Base-by-base conservation (phyloP, 805 yeast species). In the Metschnikowia koreensis region DNA sequence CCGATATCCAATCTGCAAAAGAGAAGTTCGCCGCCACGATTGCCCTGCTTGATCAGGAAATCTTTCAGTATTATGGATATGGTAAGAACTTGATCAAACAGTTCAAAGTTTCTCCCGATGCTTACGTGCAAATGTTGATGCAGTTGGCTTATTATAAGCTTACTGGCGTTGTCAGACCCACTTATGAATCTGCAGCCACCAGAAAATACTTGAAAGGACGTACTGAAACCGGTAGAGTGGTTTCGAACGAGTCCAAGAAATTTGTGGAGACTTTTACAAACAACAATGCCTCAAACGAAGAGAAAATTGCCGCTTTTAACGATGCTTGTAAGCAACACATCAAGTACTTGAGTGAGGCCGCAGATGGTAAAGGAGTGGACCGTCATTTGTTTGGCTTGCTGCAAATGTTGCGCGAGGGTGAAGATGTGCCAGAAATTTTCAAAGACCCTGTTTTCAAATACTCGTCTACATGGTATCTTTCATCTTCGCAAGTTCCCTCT, bases 121-220 rank as follows among this genome's bases (percentile, higher is more conserved):
- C 97, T 1, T 93, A 80, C 66, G 82, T 89, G 47, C 99, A 93
- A 71, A 86, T 92, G 85, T 66, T 91, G 61, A 82, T 93, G 64
- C 99, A 93, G 77, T 78, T 94, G 57, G 97, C 96, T 16, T 87
- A 90, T 70, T 93, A 75, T 76, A 91, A 90, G 71, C 76, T 84
- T 71, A 79, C 89, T 39, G 96, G 96, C 22, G 81, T 79, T 48
- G 76, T 83, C 48, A 81, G 93, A 65, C 97, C 97, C 57, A 93
- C 97, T 11, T 93, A 93, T 71, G 99, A 93, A 71, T 86, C 96
- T 47, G 97, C 97, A 2, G 89, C 98, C 17, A 93, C 97, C 1
- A 83, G 98, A 70, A 86, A 83, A 67, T 93, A 79, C 70, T 86
- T 83, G 65, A 84, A 81, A 63, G 99, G 99, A 50, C 83, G 99